A percentile compares a stretch with the other conserved stretches of the same genome.
Conservation (phyloP, 306 rosid species). For the Malus sylvestris region DNA sequence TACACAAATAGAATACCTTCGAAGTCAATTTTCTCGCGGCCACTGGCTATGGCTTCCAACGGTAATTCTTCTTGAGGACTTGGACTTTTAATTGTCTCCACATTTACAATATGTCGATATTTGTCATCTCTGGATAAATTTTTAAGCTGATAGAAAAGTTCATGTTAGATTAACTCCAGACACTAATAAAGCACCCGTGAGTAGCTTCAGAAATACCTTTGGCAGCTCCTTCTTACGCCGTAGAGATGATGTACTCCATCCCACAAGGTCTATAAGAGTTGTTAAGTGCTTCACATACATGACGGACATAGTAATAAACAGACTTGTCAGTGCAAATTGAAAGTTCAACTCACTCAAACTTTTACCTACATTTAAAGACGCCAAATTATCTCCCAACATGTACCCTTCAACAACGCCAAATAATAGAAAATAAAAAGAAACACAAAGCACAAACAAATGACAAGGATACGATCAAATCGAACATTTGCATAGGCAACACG, state of each 20-base stretch:
- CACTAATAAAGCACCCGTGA: slow-evolving; percentile 4
- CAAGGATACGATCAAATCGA: slow-evolving; percentile 73
- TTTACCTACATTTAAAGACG: not conserved
- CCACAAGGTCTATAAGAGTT: slow-evolving; percentile 59
- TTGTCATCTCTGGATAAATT: slow-evolving; percentile 37
- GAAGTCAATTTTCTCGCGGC: slow-evolving; percentile 26
- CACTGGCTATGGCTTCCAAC: slow-evolving; percentile 25
- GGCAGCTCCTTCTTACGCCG: slow-evolving; percentile 71
- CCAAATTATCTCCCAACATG: not conserved
- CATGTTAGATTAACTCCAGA: slow-evolving; percentile 14
- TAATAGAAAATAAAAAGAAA: not conserved
- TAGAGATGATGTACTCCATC: slow-evolving; percentile 93
- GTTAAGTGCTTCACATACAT: slow-evolving; percentile 40
- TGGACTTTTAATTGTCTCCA: slow-evolving; percentile 32
- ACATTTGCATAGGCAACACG: slow-evolving; percentile 79
- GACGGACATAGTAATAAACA: not conserved
- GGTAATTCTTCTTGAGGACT: slow-evolving; percentile 25
- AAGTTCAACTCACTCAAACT: not conserved
- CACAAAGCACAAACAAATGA: not conserved
- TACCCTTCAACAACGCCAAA: not conserved
- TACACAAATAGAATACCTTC: slow-evolving; percentile 45
- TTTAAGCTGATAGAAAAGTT: slow-evolving; percentile 33
- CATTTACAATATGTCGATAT: slow-evolving; percentile 62
- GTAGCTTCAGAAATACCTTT: slow-evolving; percentile 43
- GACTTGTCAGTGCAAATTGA: not conserved